Evolutionary conservation across 768 basidiomycete species (phyloP).

Genomic region (Tulasnella sp.): DNA sequence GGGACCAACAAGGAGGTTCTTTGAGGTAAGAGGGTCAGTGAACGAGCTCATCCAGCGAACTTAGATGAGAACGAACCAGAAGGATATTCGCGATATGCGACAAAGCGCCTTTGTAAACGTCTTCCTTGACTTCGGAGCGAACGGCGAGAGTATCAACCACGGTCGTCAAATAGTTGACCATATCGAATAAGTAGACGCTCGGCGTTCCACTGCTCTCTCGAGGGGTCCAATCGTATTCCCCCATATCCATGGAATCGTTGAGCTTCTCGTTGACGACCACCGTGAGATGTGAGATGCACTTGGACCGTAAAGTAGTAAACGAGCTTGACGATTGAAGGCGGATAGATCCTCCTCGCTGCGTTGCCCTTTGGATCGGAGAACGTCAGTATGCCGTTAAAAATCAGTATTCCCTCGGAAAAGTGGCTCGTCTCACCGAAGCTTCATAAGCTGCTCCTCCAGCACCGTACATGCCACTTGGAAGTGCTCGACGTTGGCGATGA

Average conservation of each 20-base stretch:
- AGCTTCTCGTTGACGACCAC: constrained; percentile 81
- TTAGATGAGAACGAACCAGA: constrained; percentile 46
- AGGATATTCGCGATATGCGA: constrained; percentile 77
- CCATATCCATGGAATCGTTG: constrained; percentile 89
- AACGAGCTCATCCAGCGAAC: not conserved
- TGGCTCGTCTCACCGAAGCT: constrained; percentile 46
- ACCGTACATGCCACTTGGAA: constrained; percentile 78
- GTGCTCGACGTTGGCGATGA: constrained; percentile 85
- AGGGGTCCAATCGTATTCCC: constrained; percentile 89
- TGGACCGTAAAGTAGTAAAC: constrained; percentile 57
- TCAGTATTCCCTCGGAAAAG: not conserved
- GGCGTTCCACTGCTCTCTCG: constrained; percentile 43
- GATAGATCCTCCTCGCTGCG: constrained; percentile 74
- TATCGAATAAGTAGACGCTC: constrained; percentile 89
- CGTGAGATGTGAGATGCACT: constrained; percentile 65
- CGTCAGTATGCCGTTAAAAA: not conserved
- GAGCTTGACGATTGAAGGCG: constrained; percentile 43
- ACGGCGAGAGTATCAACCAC: constrained; percentile 85
- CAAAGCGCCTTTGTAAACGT: constrained; percentile 82
- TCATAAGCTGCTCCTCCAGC: constrained; percentile 73
- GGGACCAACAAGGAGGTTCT: constrained; percentile 71
- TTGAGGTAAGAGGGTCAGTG: not conserved
- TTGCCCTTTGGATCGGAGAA: constrained; percentile 40
- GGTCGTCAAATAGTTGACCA: constrained; percentile 92
- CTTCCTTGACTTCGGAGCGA: constrained; percentile 75